Evolutionary conservation across 192 early-diverging fungal species (phyloP).

Genomic region (Linnemannia hyalina): DNA sequence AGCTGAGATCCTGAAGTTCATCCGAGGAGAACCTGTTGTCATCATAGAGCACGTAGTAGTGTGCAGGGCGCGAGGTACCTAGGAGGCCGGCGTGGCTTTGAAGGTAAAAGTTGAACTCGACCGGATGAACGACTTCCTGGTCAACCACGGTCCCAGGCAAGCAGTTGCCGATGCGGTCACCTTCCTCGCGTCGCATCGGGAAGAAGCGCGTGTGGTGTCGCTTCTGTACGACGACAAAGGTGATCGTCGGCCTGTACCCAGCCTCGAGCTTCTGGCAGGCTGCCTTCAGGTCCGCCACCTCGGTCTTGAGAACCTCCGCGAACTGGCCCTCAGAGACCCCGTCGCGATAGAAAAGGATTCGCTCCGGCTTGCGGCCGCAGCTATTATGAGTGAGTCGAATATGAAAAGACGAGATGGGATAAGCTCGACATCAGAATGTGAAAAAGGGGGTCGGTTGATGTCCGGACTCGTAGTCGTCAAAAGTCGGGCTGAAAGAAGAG

Average conservation of each 20-base stretch:
- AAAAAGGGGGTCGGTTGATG: background rate
- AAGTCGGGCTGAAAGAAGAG: background rate
- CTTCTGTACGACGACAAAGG: slow-evolving; percentile 90
- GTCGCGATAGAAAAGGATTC: slow-evolving; percentile 90
- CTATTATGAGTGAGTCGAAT: background rate
- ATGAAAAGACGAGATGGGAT: background rate
- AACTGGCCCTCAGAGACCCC: slow-evolving; percentile 93
- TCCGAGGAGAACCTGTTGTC: slow-evolving; percentile 87
- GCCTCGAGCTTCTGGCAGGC: slow-evolving; percentile 74
- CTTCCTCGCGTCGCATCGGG: slow-evolving; percentile 69
- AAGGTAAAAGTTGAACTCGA: slow-evolving; percentile 90
- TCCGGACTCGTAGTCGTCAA: background rate
- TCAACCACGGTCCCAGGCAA: slow-evolving; percentile 88
- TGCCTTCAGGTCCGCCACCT: slow-evolving; percentile 74
- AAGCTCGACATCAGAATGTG: background rate
- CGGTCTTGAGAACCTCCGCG: slow-evolving; percentile 73
- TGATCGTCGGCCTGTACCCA: slow-evolving; percentile 83
- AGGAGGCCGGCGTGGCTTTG: slow-evolving; percentile 93
- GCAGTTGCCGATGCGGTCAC: slow-evolving; percentile 85
- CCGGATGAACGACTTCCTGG: slow-evolving; percentile 79
- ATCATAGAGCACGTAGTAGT: slow-evolving; percentile 92
- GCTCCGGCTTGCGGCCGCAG: slow-evolving; percentile 79
- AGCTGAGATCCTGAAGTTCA: slow-evolving; percentile 87
- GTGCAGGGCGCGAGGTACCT: slow-evolving; percentile 92
- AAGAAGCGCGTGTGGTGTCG: slow-evolving; percentile 93